Conservation (phyloP, 2,329 filamentous ascomycete genomes). For the Lecanicillium sp. region DNA sequence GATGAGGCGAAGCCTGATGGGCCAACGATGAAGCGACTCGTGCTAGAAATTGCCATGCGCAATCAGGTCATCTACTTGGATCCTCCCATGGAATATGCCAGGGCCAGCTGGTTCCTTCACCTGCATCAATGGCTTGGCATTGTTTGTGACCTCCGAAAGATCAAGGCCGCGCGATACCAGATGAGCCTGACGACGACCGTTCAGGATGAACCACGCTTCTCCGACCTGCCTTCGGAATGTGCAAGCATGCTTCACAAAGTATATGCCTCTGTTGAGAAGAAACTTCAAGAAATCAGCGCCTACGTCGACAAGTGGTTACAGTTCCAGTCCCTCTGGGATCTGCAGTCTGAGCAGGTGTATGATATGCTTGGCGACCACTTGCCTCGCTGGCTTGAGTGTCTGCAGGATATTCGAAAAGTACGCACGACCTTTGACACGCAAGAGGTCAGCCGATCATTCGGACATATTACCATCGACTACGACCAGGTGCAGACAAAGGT, state of each 20-base stretch:
- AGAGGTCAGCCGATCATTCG: constrained; percentile 86
- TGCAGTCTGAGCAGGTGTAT: constrained; percentile 93
- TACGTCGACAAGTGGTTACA: constrained; percentile 99
- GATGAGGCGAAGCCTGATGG: constrained; percentile 41
- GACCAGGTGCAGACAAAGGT: constrained; percentile 98
- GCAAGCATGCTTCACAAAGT: constrained; percentile 71
- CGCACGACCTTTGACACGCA: constrained; percentile 96
- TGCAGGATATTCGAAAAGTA: constrained; percentile 96
- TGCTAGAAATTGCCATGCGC: constrained; percentile 93
- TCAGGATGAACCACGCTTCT: constrained; percentile 66
- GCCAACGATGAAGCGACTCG: constrained; percentile 63
- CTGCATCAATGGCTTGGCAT: constrained; percentile 90
- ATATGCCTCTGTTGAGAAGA: constrained; percentile 76
- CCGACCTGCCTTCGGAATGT: constrained; percentile 76
- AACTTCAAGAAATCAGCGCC: constrained; percentile 66
- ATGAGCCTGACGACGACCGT: constrained; percentile 67
- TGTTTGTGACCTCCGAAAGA: constrained; percentile 85
- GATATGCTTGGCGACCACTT: constrained; percentile 86
- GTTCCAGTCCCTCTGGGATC: constrained; percentile 96
- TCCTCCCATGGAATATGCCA: constrained; percentile 82
- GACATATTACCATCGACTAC: constrained; percentile 92
- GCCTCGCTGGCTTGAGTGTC: constrained; percentile 83
- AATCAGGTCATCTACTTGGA: constrained; percentile 97
- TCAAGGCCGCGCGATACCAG: constrained; percentile 92
- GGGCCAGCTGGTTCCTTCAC: constrained; percentile 88